Conservation (phyloP, 192 early-diverging fungal genomes). For the Backusella liffmaniae region DNA sequence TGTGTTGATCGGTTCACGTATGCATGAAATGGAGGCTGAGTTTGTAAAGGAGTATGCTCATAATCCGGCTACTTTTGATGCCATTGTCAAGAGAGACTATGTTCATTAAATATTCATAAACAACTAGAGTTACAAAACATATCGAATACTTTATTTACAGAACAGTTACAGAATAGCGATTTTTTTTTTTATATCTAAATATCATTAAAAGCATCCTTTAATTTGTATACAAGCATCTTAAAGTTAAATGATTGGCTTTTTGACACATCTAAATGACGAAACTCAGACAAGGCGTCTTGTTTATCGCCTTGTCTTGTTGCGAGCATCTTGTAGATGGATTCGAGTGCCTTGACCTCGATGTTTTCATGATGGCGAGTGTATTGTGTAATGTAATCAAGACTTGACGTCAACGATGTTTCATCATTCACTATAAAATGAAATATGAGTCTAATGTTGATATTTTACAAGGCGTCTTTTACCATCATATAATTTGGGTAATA, state of each 20-base stretch:
- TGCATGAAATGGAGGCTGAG: constrained; percentile 94
- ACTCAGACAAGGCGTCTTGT: neutral
- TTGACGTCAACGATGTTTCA: neutral
- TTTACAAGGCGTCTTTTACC: neutral
- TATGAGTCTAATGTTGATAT: neutral
- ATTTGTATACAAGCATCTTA: neutral
- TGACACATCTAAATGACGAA: neutral
- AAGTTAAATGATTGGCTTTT: neutral
- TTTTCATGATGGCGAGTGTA: neutral
- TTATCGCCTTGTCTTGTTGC: neutral
- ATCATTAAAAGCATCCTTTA: neutral
- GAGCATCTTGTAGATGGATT: neutral
- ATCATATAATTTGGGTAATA: neutral
- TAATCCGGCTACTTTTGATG: constrained; percentile 60
- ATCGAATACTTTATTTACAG: neutral
- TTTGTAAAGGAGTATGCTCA: constrained; percentile 78
- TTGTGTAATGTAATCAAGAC: neutral
- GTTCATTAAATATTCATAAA: neutral
- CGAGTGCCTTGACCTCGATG: neutral
- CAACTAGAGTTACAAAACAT: neutral
- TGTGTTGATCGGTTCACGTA: constrained; percentile 80
- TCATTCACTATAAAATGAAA: neutral
- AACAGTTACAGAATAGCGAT: neutral
- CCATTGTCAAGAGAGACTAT: constrained; percentile 50
- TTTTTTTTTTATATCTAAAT: neutral